Percentiles rank a stretch among this genome's conserved stretches.
phyloP scores from a whole-genome alignment of 441 rosid species.

The Adansonia gregorii region DNA sequence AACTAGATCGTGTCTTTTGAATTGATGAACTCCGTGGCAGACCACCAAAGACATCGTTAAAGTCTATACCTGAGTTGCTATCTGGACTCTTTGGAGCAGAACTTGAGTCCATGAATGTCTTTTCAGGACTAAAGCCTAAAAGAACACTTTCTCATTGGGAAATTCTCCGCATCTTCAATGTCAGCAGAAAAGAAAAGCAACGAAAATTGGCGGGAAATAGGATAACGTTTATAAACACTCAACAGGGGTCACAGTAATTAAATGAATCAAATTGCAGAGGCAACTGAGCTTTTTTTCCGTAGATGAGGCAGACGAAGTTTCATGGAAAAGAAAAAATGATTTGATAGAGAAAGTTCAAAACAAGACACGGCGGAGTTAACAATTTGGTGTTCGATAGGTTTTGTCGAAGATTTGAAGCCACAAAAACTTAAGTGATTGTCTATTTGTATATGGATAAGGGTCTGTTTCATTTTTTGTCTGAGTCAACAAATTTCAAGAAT shows the following conservation, averaged over 20 bases:
- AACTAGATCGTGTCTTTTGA: conserved; percentile 52
- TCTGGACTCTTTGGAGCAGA: conserved; percentile 42
- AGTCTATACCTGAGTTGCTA: conserved; percentile 64
- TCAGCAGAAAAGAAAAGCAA: not conserved
- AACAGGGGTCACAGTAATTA: not conserved
- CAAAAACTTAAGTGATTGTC: not conserved
- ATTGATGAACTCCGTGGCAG: conserved; percentile 75
- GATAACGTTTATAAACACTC: not conserved
- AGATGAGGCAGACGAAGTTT: conserved; percentile 24
- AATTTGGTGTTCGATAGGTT: not conserved
- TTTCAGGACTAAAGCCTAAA: conserved; percentile 40
- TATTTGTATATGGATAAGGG: conserved; percentile 30
- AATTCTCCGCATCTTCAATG: conserved; percentile 42
- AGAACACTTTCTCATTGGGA: conserved; percentile 45
- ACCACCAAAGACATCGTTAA: conserved; percentile 90
- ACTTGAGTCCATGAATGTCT: conserved; percentile 27
- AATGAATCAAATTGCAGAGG: conserved; percentile 31
- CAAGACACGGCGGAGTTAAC: not conserved
- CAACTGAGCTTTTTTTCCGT: not conserved
- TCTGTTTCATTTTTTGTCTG: conserved; percentile 30
- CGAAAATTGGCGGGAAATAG: conserved; percentile 44
- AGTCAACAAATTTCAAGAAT: conserved; percentile 14
- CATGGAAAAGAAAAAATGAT: conserved; percentile 12
- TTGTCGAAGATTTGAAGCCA: conserved; percentile 36
- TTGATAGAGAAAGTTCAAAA: conserved; percentile 27